phyloP scores from a whole-genome alignment of 345 rosid genomes.

The Eucalyptus guilfoylei region DNA sequence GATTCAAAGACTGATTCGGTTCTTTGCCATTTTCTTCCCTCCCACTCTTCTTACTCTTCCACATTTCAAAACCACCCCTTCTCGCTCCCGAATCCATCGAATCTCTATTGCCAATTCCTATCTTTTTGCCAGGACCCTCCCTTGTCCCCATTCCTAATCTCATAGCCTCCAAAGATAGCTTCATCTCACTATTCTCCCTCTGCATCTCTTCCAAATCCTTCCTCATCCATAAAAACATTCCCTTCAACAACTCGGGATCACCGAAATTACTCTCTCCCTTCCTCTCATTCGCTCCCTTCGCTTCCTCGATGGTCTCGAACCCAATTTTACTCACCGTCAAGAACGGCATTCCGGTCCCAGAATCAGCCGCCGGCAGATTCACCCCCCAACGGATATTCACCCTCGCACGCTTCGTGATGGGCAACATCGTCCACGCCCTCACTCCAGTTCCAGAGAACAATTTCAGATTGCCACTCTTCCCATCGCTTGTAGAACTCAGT shows the following conservation, averaged over 20 bases:
- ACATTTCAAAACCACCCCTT: constrained; percentile 17
- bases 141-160: constrained; percentile 3
- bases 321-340: constrained; percentile 45
- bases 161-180: constrained; percentile 33
- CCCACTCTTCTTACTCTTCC: constrained; percentile 18
- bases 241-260: constrained; percentile 36
- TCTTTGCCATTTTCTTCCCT: constrained; percentile 14
- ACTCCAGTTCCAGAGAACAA: constrained; percentile 16
- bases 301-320: constrained; percentile 31
- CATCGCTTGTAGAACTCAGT: background rate
- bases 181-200: constrained; percentile 40
- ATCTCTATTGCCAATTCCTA: constrained; percentile 6
- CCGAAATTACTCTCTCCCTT: constrained; percentile 3
- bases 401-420: constrained; percentile 21
- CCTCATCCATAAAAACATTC: constrained; percentile 37
- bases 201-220: constrained; percentile 43
- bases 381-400: constrained; percentile 42
- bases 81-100: constrained; percentile 6
- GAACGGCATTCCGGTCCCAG: constrained; percentile 29
- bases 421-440: constrained; percentile 35
- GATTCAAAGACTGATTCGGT: constrained; percentile 9
- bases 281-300: constrained; percentile 3
- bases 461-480: background rate
- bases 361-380: constrained; percentile 11
- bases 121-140: background rate